Evolutionary conservation across 768 basidiomycete genomes (phyloP), one percentile per base, ranked within the genome.

Genomic region (Suillus plorans): DNA sequence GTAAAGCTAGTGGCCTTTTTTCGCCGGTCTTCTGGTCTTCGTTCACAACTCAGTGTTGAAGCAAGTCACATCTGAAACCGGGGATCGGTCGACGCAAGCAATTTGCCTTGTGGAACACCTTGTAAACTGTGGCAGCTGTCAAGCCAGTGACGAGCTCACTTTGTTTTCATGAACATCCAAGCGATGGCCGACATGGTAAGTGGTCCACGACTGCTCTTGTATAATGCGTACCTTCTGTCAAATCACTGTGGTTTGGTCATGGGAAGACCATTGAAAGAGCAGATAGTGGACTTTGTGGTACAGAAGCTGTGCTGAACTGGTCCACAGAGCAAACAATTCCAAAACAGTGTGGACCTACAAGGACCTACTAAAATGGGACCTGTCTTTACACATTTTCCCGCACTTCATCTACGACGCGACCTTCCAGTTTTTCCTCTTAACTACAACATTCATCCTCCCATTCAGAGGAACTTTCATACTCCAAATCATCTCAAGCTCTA

Each of bases 331-430:
- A 77, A 76, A 76, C 71, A 76, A 62, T 55, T 66, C 58, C 76
- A 77, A 68, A 76, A 74, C 70, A 77, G 52, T 20, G 41, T 76
- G 75, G 75, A 76, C 75, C 75, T 67, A 76, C 75, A 76, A 42
- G 71, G 67, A 76, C 69, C 75, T 73, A 76, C 75, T 68, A 77
- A 77, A 76, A 70, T 58, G 68, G 75, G 69, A 66, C 39, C 14
- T 8, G 45, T 64, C 64, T 64, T 66, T 59, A 65, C 66, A 66
- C 59, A 73, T 75, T 73, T 69, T 67, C 67, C 73, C 66, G 62
- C 65, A 63, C 56, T 67, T 64, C 59, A 61, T 39, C 70, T 67
- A 64, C 68, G 71, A 74, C 76, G 74, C 72, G 75, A 68, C 47
- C 69, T 66, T 65, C 22, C 18, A 50, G 18, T 52, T 39, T 52